Percentiles rank a stretch among this genome's conserved stretches.
Evolutionary conservation across 257 asterid species (phyloP).

Genomic region (Capsicum chinense): DNA sequence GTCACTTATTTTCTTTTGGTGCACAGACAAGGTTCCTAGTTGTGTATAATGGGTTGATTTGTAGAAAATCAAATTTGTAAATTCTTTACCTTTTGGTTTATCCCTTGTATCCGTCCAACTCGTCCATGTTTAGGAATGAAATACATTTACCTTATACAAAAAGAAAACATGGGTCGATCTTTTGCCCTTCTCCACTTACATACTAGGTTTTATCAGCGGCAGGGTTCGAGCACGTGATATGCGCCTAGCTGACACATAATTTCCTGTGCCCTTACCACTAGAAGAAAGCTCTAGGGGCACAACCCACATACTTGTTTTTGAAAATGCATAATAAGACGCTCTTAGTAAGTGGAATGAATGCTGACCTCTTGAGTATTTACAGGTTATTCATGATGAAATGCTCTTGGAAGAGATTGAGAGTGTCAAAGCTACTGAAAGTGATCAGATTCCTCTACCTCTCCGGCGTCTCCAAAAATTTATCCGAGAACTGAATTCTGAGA

Average conservation of each 20-base stretch:
- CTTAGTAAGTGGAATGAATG: conserved; percentile 19
- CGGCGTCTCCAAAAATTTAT: conserved; percentile 60
- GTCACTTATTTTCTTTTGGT: too few relatives aligned
- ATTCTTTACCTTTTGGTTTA: too few relatives aligned
- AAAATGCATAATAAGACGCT: neutral
- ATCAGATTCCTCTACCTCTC: conserved; percentile 70
- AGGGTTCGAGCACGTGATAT: neutral
- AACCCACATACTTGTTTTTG: neutral
- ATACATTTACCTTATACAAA: too few relatives aligned
- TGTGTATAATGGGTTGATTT: too few relatives aligned
- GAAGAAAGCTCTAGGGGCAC: neutral
- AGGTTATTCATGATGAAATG: conserved; percentile 82
- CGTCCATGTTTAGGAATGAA: too few relatives aligned
- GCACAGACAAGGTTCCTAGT: too few relatives aligned
- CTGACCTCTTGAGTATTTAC: conserved; percentile 33
- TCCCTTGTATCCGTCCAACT: too few relatives aligned
- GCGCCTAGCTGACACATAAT: neutral
- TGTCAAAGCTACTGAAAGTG: conserved; percentile 55
- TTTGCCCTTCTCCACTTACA: neutral
- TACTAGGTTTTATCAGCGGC: neutral
- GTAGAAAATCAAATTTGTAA: too few relatives aligned
- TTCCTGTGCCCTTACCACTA: neutral
- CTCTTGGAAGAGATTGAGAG: conserved; percentile 69
- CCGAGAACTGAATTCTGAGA: conserved; percentile 47
- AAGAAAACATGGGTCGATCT: too few relatives aligned